A percentile compares a stretch with the other conserved stretches of the same genome.
Evolutionary conservation across 495 filamentous ascomycete species (phyloP).

Genomic region (Letharia lupina): DNA sequence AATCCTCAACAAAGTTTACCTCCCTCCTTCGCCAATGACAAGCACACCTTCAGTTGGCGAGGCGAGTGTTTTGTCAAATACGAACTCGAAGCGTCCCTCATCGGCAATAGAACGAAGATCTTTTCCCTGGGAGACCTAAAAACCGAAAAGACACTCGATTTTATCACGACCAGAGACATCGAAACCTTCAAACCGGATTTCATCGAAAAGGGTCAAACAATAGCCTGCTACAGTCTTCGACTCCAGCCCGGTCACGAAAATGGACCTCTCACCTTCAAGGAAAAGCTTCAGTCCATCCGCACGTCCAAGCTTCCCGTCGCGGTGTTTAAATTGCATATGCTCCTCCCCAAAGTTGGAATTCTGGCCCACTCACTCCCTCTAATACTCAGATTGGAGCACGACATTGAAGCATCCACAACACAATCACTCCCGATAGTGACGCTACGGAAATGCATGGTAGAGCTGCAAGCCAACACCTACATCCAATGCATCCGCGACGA

Average conservation of each 20-base stretch:
- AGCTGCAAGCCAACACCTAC: constrained; percentile 6
- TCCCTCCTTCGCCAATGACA: constrained; percentile 2
- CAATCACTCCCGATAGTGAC: neutral
- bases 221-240: constrained; percentile 5
- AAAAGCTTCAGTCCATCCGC: neutral
- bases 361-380: constrained; percentile 4
- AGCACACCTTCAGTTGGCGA: neutral
- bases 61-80: constrained; percentile 6
- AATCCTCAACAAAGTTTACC: constrained; percentile 11
- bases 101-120: neutral
- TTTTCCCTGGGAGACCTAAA: neutral
- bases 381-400: neutral
- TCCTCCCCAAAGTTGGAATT: constrained; percentile 4
- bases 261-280: constrained; percentile 5
- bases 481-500: constrained; percentile 16
- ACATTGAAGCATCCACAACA: neutral
- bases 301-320: constrained; percentile 9
- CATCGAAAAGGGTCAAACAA: neutral
- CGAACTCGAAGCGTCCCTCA: constrained; percentile 11
- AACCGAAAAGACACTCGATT: neutral
- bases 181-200: neutral
- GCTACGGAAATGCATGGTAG: neutral
- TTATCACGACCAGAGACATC: constrained; percentile 1
- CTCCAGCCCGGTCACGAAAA: constrained; percentile 5
- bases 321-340: neutral